Conservation (phyloP, 1,284 basidiomycete genomes). For the Ceratobasidium papillatum region DNA sequence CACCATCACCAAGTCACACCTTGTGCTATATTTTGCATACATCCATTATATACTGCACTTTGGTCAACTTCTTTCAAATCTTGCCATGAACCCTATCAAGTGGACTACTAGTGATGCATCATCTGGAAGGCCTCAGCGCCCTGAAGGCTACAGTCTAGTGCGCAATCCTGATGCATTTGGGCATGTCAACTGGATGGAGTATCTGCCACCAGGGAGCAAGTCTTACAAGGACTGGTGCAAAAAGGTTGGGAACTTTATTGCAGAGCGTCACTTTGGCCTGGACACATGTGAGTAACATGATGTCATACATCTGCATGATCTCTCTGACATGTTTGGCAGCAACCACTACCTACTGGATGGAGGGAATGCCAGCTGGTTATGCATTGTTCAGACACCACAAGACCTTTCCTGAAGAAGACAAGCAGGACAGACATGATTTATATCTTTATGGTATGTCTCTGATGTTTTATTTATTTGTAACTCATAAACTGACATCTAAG, state of each 20-base stretch:
- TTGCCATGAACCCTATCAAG: too few relatives aligned
- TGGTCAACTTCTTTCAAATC: too few relatives aligned
- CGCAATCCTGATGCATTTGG: not conserved
- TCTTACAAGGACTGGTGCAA: not conserved
- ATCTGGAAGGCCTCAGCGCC: not conserved
- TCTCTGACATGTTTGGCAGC: too few relatives aligned
- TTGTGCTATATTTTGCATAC: too few relatives aligned
- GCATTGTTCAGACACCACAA: not conserved
- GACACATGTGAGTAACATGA: too few relatives aligned
- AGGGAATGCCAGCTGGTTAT: constrained; percentile 1
- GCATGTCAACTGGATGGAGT: not conserved
- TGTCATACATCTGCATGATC: too few relatives aligned
- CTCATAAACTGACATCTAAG: not conserved
- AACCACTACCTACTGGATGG: not conserved
- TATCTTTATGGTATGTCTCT: constrained; percentile 20
- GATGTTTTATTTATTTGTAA: not conserved
- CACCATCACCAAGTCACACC: too few relatives aligned
- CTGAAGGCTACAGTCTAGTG: not conserved
- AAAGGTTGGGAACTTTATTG: not conserved
- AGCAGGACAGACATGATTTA: not conserved
- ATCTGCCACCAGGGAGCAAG: not conserved
- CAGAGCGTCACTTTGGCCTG: not conserved
- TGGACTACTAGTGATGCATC: not conserved
- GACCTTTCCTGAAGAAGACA: not conserved
- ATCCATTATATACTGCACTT: too few relatives aligned